Evolutionary conservation across 2,329 filamentous ascomycete species (phyloP), one percentile per base, ranked within the genome.

Genomic region (Alternaria metachromatica): DNA sequence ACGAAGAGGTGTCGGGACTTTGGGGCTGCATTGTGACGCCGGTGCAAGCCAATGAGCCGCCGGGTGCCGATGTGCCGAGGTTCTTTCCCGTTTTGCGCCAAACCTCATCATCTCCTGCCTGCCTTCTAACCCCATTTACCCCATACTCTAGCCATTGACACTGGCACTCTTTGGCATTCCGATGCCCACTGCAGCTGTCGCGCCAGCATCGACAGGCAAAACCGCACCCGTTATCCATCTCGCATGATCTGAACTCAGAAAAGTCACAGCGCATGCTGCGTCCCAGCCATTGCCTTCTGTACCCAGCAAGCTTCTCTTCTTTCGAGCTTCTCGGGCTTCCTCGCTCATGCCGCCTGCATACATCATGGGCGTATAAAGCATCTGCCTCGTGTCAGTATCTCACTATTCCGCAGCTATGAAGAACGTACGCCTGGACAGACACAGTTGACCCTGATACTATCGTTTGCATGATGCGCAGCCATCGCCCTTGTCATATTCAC

Each of bases 291-390:
- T 87, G 0, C 86, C 86, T 66, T 87, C 86, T 1, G 82, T 86
- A 33, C 83, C 82, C n/a, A 87, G 73, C 13, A 87, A 69, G 72
- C 83, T 86, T 49, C 84, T 74, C 56, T 84, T 84, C 64, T 81
- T 82, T 18, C 86, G 76, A 12, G 84, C 81, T 64, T 84, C 82
- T 49, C 85, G 76, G 3, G 82, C 83, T 61, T 85, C 83, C 4
- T 84, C 81, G 4, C 72, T 82, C 85, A 87, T 87, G 0, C 84
- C 83, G 3, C 75, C 72, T 0, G 79, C 80, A 62, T 84, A 86
- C 82, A 86, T 86, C 84, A 87, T 86, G 0, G 86, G 85, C 1
- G 85, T 87, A 64, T 86, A 87, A 2, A 87, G 76, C 85, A 87
- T 82, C 68, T 70, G 8, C 3, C 6, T 7, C 4, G 3, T 43